These are phyloP conservation scores for Coemansia sp. DNA, from an alignment of 192 early-diverging fungal species.

Conservation along the genomic window DNA sequence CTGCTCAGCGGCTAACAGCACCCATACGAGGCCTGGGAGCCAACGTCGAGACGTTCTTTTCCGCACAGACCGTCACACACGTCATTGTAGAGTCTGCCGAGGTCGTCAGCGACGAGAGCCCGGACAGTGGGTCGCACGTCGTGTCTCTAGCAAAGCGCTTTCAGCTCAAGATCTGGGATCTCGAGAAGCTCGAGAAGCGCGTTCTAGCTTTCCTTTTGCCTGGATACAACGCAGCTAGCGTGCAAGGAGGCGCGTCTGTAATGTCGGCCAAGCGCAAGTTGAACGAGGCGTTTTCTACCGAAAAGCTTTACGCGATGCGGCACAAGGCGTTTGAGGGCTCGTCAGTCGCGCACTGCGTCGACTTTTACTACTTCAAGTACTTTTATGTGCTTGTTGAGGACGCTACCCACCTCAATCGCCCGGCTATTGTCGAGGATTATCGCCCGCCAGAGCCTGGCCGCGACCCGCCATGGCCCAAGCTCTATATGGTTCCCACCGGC, in stretches of 20 bases:
- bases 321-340: slow-evolving; percentile 42
- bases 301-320: slow-evolving; percentile 44
- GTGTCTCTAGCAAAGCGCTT: slow-evolving; percentile 40
- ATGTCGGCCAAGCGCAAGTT: slow-evolving; percentile 51
- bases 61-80: slow-evolving; percentile 50
- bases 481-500: slow-evolving; percentile 54
- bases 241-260: slow-evolving; percentile 24
- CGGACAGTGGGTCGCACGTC: slow-evolving; percentile 21
- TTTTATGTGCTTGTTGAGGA: slow-evolving; percentile 52
- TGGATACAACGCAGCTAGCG: slow-evolving; percentile 29
- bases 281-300: slow-evolving; percentile 47
- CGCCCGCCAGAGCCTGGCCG: slow-evolving; percentile 39
- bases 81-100: slow-evolving; percentile 34
- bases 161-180: slow-evolving; percentile 46
- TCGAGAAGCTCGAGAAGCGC: slow-evolving; percentile 45
- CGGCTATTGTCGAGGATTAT: slow-evolving; percentile 49
- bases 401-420: slow-evolving; percentile 42
- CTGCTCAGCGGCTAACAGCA: slow-evolving; percentile 30
- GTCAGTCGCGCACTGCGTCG: slow-evolving; percentile 36
- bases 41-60: slow-evolving; percentile 53
- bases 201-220: slow-evolving; percentile 39
- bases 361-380: slow-evolving; percentile 54
- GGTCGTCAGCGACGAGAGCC: slow-evolving; percentile 13
- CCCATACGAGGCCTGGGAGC: slow-evolving; percentile 34
- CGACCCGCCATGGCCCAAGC: slow-evolving; percentile 54